Percentiles rank a stretch among this genome's conserved stretches.
These are phyloP conservation scores for Agaricus sinodeliciosus DNA, from an alignment of 768 basidiomycete genomes.

Conservation along the genomic window DNA sequence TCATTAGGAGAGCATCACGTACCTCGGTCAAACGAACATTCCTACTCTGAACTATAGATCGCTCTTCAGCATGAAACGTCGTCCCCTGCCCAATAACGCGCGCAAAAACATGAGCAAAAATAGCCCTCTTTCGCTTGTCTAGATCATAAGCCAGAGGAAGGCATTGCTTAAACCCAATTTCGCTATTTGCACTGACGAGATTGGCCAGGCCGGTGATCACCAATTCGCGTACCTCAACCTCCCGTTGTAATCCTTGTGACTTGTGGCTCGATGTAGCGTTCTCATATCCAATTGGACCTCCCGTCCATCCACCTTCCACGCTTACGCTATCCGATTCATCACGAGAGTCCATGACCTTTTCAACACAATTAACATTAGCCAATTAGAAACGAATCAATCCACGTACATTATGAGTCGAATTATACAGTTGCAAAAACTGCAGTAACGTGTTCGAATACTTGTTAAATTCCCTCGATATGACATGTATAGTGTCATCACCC, in stretches of 20 bases:
- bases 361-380: conserved; percentile 1
- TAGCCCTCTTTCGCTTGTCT: conserved; percentile 62
- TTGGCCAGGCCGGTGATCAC: conserved; percentile 78
- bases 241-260: conserved; percentile 38
- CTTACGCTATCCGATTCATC: conserved; percentile 24
- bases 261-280: conserved; percentile 21
- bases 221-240: conserved; percentile 63
- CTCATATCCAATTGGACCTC: not conserved
- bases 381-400: not conserved
- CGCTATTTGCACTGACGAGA: conserved; percentile 77
- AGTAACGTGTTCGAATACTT: conserved; percentile 67
- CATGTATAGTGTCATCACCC: conserved; percentile 60
- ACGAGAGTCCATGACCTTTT: conserved; percentile 47
- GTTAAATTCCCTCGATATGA: conserved; percentile 73
- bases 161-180: conserved; percentile 86
- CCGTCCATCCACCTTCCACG: not conserved
- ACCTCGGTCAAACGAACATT: conserved; percentile 58
- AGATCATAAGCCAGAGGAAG: conserved; percentile 71
- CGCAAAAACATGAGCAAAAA: conserved; percentile 82
- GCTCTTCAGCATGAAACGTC: conserved; percentile 61
- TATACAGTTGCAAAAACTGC: conserved; percentile 49
- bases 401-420: conserved; percentile 39
- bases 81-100: conserved; percentile 76
- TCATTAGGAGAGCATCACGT: conserved; percentile 15
- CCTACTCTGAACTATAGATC: conserved; percentile 36